phyloP scores from a whole-genome alignment of 495 filamentous ascomycete species.

The Parathielavia hyrcaniae region DNA sequence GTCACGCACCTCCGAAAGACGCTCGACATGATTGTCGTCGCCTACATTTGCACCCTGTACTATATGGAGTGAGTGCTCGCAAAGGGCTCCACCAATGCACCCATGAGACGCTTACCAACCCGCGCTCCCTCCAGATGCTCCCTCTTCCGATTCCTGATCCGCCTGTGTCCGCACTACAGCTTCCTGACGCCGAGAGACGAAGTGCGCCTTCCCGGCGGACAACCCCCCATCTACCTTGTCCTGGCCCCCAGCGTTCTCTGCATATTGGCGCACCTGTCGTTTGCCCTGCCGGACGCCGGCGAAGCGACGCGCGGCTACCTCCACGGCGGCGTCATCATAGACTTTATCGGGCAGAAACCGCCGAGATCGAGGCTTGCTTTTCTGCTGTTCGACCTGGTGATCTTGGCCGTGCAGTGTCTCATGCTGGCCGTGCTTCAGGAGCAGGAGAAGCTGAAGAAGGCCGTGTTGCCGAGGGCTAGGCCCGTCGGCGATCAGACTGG shows the following conservation, averaged over 20 bases:
- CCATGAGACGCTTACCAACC: not conserved
- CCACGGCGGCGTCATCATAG: constrained; percentile 74
- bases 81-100: not conserved
- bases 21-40: constrained; percentile 75
- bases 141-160: constrained; percentile 62
- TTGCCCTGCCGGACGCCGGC: constrained; percentile 56
- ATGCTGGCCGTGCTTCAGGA: constrained; percentile 70
- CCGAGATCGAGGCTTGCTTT: constrained; percentile 62
- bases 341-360: constrained; percentile 80
- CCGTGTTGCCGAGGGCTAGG: constrained; percentile 25
- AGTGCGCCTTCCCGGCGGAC: constrained; percentile 55
- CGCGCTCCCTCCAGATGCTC: constrained; percentile 58
- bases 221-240: constrained; percentile 64
- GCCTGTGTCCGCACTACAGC: constrained; percentile 63
- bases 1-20: constrained; percentile 64
- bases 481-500: constrained; percentile 3
- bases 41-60: constrained; percentile 74
- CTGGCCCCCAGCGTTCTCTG: constrained; percentile 65
- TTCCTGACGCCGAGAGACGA: constrained; percentile 73
- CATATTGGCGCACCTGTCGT: constrained; percentile 62
- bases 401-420: constrained; percentile 62
- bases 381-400: constrained; percentile 56
- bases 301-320: constrained; percentile 75
- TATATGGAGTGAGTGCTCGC: constrained; percentile 71
- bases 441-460: constrained; percentile 50